Evolutionary conservation across 164 flowering plant genomes (phyloP).

Genomic region (Aristolochia californica): DNA sequence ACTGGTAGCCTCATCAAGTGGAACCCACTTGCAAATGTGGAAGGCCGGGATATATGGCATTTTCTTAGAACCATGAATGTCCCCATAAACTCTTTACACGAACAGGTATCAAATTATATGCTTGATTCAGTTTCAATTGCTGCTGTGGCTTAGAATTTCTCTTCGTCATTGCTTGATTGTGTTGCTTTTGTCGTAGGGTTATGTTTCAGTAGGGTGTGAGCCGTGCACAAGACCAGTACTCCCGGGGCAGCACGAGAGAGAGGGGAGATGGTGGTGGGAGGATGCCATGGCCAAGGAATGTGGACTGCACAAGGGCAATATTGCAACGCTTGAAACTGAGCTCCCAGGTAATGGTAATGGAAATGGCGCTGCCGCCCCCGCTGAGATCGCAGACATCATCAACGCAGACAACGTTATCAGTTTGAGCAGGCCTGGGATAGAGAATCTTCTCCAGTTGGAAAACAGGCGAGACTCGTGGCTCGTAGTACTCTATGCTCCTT

Average conservation of each 20-base stretch:
- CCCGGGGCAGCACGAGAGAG: slow-evolving; percentile 96
- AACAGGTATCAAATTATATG: slow-evolving; percentile 17
- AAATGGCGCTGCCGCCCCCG: slow-evolving; percentile 28
- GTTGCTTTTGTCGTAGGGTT: slow-evolving; percentile 24
- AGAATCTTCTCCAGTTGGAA: slow-evolving; percentile 56
- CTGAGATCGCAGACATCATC: slow-evolving; percentile 43
- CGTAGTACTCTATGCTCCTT: slow-evolving; percentile 90
- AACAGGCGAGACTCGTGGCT: slow-evolving; percentile 71
- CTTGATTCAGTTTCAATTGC: background rate
- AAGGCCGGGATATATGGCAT: slow-evolving; percentile 63
- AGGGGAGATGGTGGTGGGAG: slow-evolving; percentile 99
- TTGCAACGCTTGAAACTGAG: slow-evolving; percentile 25
- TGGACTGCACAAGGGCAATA: slow-evolving; percentile 93
- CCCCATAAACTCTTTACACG: slow-evolving; percentile 75
- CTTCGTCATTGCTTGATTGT: background rate
- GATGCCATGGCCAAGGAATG: slow-evolving; percentile 97
- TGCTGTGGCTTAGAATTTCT: background rate
- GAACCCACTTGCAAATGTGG: slow-evolving; percentile 86
- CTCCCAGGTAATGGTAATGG: slow-evolving; percentile 31
- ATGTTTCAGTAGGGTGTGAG: slow-evolving; percentile 87
- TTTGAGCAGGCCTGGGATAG: slow-evolving; percentile 64
- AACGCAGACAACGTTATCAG: slow-evolving; percentile 35
- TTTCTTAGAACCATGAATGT: slow-evolving; percentile 81
- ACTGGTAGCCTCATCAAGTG: slow-evolving; percentile 81
- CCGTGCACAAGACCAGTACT: slow-evolving; percentile 93